A percentile compares a stretch with the other conserved stretches of the same genome.
These are phyloP conservation scores for Martiniozyma asiatica DNA, from an alignment of 1,139 yeast species.

Conservation along the genomic window DNA sequence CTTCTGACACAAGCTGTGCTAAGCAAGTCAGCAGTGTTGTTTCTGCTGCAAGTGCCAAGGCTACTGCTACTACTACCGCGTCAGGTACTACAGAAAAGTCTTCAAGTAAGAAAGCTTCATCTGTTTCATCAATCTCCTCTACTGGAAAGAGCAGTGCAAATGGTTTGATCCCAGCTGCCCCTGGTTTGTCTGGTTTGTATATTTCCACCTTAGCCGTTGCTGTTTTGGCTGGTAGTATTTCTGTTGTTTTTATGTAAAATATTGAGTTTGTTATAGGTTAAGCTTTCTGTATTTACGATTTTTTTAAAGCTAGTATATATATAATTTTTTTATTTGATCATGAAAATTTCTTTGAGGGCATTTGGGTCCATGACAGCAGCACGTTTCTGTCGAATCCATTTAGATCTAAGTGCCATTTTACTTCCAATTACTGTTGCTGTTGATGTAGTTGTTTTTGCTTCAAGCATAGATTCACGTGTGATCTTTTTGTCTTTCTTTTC, in stretches of 20 bases:
- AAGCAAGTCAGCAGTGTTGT: slow-evolving; percentile 28
- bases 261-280: background rate
- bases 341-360: slow-evolving; percentile 83
- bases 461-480: slow-evolving; percentile 30
- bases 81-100: slow-evolving; percentile 18
- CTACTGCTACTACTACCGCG: slow-evolving; percentile 23
- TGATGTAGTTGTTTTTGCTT: slow-evolving; percentile 24
- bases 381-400: slow-evolving; percentile 78
- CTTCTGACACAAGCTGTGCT: slow-evolving; percentile 25
- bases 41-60: slow-evolving; percentile 28
- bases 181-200: slow-evolving; percentile 9
- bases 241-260: slow-evolving; percentile 7
- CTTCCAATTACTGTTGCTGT: slow-evolving; percentile 36
- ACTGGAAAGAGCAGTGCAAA: slow-evolving; percentile 10
- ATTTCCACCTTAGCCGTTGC: slow-evolving; percentile 6
- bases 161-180: slow-evolving; percentile 8
- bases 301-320: background rate
- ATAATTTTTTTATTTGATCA: slow-evolving; percentile 44
- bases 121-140: slow-evolving; percentile 13
- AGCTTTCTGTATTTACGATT: background rate
- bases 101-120: slow-evolving; percentile 18
- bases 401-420: slow-evolving; percentile 68
- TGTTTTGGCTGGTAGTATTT: slow-evolving; percentile 5
- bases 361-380: slow-evolving; percentile 85
- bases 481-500: slow-evolving; percentile 21